Evolutionary conservation across 2,329 filamentous ascomycete genomes (phyloP).

Genomic region (Alternaria arbusti): DNA sequence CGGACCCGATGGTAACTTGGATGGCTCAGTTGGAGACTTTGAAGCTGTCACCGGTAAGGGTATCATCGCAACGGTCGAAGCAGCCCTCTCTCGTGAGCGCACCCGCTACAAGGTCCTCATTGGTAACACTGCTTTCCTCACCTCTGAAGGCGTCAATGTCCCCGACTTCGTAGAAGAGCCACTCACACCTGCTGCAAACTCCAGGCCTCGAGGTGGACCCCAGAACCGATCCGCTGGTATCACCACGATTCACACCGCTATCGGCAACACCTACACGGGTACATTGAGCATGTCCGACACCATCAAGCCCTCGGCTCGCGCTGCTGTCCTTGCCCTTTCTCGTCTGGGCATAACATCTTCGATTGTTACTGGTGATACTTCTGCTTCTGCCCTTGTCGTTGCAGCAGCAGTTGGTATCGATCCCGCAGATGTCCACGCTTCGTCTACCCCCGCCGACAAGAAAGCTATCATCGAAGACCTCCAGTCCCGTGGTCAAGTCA

Average conservation of each 20-base stretch:
- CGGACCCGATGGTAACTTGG: slow-evolving; percentile 73
- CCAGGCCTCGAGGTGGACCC: slow-evolving; percentile 44
- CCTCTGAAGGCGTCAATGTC: slow-evolving; percentile 71
- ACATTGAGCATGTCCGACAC: slow-evolving; percentile 85
- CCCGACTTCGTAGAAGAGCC: slow-evolving; percentile 64
- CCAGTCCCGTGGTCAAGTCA: slow-evolving; percentile 73
- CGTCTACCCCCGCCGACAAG: slow-evolving; percentile 91
- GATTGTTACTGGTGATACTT: slow-evolving; percentile 93
- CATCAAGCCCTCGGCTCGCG: slow-evolving; percentile 85
- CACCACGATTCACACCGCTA: slow-evolving; percentile 89
- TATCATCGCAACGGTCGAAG: slow-evolving; percentile 81
- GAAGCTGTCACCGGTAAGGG: slow-evolving; percentile 83
- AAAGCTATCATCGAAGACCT: slow-evolving; percentile 81
- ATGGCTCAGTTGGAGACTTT: slow-evolving; percentile 87
- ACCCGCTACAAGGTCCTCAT: slow-evolving; percentile 79
- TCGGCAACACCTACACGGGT: slow-evolving; percentile 81
- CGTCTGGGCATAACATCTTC: slow-evolving; percentile 85
- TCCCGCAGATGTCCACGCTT: slow-evolving; percentile 76
- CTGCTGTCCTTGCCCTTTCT: slow-evolving; percentile 80
- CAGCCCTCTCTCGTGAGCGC: slow-evolving; percentile 70
- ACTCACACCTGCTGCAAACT: slow-evolving; percentile 37
- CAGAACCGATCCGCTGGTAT: slow-evolving; percentile 66
- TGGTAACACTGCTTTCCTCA: slow-evolving; percentile 81
- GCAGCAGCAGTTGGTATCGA: slow-evolving; percentile 83
- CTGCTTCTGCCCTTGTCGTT: slow-evolving; percentile 81